phyloP scores from a whole-genome alignment of 257 asterid species.

The Cinchona pubescens region DNA sequence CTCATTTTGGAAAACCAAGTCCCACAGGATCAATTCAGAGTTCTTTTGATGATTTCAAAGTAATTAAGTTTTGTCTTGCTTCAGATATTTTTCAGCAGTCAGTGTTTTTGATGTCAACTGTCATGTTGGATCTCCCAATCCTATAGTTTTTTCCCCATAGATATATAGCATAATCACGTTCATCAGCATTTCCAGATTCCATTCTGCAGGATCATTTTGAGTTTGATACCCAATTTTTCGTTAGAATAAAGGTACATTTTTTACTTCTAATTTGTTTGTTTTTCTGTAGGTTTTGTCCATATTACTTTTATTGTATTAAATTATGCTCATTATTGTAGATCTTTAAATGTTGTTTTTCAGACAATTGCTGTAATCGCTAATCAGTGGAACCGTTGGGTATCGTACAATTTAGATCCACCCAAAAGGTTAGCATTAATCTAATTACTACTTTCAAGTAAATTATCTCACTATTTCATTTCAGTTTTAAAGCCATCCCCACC shows the following conservation, averaged over 20 bases:
- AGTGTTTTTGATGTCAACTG: background rate
- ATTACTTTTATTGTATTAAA: background rate
- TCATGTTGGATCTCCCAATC: slow-evolving; percentile 1
- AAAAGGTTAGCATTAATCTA: slow-evolving; percentile 48
- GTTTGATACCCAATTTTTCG: slow-evolving; percentile 49
- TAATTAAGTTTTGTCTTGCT: slow-evolving; percentile 15
- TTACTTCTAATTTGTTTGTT: background rate
- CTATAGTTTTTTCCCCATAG: too few species aligned
- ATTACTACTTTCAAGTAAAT: background rate
- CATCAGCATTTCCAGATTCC: slow-evolving; percentile 1
- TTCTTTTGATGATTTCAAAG: slow-evolving; percentile 53
- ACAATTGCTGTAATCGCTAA: slow-evolving; percentile 70
- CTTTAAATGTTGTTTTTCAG: slow-evolving; percentile 39
- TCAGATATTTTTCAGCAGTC: slow-evolving; percentile 1
- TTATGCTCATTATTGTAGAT: background rate
- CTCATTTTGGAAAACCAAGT: slow-evolving; percentile 33
- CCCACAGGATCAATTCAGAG: slow-evolving; percentile 33
- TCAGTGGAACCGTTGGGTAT: slow-evolving; percentile 76
- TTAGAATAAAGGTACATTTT: slow-evolving; percentile 65
- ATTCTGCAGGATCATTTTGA: slow-evolving; percentile 58
- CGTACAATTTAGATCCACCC: slow-evolving; percentile 79
- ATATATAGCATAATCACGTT: background rate
- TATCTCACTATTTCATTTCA: background rate
- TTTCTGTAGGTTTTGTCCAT: background rate
- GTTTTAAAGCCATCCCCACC: too few species aligned